These are phyloP conservation scores for Rhodamnia rubescens DNA, from an alignment of 345 rosid genomes.

Conservation along the genomic window DNA sequence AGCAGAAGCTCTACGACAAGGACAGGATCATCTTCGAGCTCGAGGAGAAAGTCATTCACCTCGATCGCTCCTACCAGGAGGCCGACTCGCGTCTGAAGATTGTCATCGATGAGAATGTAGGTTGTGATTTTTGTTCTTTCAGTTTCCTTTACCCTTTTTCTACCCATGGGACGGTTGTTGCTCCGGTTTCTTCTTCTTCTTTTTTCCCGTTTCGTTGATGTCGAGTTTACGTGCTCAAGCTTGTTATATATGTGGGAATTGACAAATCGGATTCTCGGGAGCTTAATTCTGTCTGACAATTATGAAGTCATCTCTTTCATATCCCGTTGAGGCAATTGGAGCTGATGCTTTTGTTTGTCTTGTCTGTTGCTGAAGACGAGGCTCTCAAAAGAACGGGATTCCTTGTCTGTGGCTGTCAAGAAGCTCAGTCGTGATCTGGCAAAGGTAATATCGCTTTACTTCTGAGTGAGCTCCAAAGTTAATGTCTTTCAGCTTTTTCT, in stretches of 20 bases:
- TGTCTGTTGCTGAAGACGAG: slow-evolving; percentile 35
- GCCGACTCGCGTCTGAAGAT: slow-evolving; percentile 49
- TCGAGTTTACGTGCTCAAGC: neutral
- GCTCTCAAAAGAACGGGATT: slow-evolving; percentile 67
- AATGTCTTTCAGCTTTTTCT: neutral
- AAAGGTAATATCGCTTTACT: slow-evolving; percentile 36
- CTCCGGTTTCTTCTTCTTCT: neutral
- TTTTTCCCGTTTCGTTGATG: neutral
- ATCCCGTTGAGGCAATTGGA: neutral
- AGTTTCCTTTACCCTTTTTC: neutral
- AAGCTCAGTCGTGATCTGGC: slow-evolving; percentile 76
- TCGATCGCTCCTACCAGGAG: slow-evolving; percentile 42
- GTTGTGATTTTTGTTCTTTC: neutral
- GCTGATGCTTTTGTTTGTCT: slow-evolving; percentile 1
- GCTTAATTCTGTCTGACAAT: neutral
- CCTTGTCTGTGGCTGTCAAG: slow-evolving; percentile 58
- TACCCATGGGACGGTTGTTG: neutral
- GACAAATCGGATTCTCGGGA: neutral
- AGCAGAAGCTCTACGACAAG: slow-evolving; percentile 48
- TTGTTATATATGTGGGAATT: neutral
- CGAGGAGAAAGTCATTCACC: slow-evolving; percentile 30
- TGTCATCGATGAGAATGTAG: slow-evolving; percentile 62
- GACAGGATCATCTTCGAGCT: slow-evolving; percentile 53
- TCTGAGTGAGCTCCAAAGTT: neutral
- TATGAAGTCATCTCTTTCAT: neutral